A percentile compares a stretch with the other conserved stretches of the same genome.
Conservation (phyloP, 116 monocot species). For the Phalaenopsis hybrid region DNA sequence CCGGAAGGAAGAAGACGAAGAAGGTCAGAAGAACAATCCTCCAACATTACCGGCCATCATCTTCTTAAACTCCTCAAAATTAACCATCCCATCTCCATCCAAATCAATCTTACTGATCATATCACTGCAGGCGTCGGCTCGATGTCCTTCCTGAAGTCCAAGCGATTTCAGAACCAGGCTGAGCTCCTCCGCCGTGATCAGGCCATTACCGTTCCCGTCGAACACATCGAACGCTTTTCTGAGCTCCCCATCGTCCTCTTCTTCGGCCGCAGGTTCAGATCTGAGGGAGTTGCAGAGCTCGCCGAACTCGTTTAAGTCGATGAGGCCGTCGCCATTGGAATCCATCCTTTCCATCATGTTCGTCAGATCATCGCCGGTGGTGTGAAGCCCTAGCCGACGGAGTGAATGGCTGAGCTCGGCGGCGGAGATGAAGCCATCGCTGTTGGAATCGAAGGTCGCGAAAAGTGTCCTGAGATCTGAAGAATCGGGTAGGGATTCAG, state of each 20-base stretch:
- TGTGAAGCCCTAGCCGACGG: constrained; percentile 12
- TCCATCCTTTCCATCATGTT: constrained; percentile 25
- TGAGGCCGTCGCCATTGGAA: constrained; percentile 31
- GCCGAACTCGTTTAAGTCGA: constrained; percentile 30
- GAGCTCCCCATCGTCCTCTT: constrained; percentile 6
- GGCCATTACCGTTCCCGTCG: constrained; percentile 29
- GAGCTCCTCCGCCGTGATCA: constrained; percentile 60
- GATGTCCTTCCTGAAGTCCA: constrained; percentile 33
- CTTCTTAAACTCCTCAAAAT: constrained; percentile 68
- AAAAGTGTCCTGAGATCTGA: constrained; percentile 21
- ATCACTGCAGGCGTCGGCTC: constrained; percentile 34
- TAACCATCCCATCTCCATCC: constrained; percentile 69
- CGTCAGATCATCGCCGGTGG: constrained; percentile 11
- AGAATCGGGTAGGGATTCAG: not conserved
- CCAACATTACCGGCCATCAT: constrained; percentile 45
- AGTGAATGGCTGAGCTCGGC: constrained; percentile 29
- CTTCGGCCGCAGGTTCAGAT: not conserved
- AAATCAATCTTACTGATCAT: constrained; percentile 63
- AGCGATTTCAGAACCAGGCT: constrained; percentile 28
- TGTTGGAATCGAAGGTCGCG: constrained; percentile 28
- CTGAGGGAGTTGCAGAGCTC: constrained; percentile 17
- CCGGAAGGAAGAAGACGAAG: not conserved
- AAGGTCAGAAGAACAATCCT: not conserved
- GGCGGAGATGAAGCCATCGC: constrained; percentile 38
- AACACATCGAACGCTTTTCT: constrained; percentile 34